Evolutionary conservation across 2,329 filamentous ascomycete genomes (phyloP).

Genomic region (Fusarium fujikuroi): DNA sequence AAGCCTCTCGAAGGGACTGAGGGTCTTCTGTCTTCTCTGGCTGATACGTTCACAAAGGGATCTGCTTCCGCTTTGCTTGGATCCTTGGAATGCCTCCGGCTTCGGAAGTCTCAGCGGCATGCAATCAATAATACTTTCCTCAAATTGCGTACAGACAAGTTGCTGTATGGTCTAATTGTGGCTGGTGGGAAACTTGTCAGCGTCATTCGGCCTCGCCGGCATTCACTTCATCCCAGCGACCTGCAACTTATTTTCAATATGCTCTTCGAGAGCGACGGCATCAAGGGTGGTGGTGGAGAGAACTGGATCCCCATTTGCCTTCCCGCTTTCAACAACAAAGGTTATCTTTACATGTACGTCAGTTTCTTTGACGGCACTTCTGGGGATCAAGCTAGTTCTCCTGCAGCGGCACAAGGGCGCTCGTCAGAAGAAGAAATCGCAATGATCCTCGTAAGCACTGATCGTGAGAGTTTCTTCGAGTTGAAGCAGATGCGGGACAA

Average conservation of each 20-base stretch:
- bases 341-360: slow-evolving; percentile 99
- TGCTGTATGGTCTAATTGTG: slow-evolving; percentile 93
- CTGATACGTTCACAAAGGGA: slow-evolving; percentile 93
- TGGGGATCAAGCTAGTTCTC: slow-evolving; percentile 53
- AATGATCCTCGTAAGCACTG: slow-evolving; percentile 89
- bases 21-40: slow-evolving; percentile 86
- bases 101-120: slow-evolving; percentile 87
- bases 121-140: slow-evolving; percentile 89
- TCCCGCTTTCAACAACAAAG: slow-evolving; percentile 95
- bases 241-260: slow-evolving; percentile 98
- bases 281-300: slow-evolving; percentile 90
- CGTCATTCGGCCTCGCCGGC: slow-evolving; percentile 91
- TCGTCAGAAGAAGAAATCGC: slow-evolving; percentile 84
- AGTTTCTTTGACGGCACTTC: slow-evolving; percentile 80
- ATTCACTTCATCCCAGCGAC: slow-evolving; percentile 95
- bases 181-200: slow-evolving; percentile 93
- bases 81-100: slow-evolving; percentile 90
- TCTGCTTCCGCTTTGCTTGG: slow-evolving; percentile 90
- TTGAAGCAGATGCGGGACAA: slow-evolving; percentile 78
- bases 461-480: slow-evolving; percentile 93
- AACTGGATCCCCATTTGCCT: slow-evolving; percentile 98
- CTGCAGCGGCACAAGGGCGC: slow-evolving; percentile 70
- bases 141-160: slow-evolving; percentile 77
- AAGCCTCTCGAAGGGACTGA: slow-evolving; percentile 93
- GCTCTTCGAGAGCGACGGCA: slow-evolving; percentile 93